A percentile compares a stretch with the other conserved stretches of the same genome.
Conservation (phyloP, 169 alveolate genomes). For the Plasmodium fragile region DNA sequence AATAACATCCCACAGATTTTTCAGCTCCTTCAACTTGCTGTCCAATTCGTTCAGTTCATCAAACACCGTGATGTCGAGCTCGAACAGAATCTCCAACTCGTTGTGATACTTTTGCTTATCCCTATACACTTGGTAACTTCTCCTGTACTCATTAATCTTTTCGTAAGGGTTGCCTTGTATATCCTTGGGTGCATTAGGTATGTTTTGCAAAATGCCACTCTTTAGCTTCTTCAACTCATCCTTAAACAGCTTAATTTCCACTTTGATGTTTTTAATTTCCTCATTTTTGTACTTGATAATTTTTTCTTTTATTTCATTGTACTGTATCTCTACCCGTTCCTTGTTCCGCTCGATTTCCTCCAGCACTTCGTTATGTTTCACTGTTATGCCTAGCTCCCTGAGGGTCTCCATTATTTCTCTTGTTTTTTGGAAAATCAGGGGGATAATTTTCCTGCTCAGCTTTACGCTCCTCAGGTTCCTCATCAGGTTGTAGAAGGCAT, state of each 20-base stretch:
- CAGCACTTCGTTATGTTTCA: conserved; percentile 77
- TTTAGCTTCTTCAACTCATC: conserved; percentile 79
- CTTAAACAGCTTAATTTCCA: conserved; percentile 40
- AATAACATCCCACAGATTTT: conserved; percentile 95
- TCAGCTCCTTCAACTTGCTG: conserved; percentile 89
- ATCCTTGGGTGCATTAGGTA: conserved; percentile 78
- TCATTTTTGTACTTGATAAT: conserved; percentile 78
- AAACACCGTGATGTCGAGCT: conserved; percentile 92
- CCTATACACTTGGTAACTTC: conserved; percentile 86
- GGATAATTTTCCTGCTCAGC: conserved; percentile 55
- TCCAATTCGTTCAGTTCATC: conserved; percentile 92
- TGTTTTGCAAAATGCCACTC: conserved; percentile 79
- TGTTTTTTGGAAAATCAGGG: conserved; percentile 53
- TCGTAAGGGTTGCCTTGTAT: conserved; percentile 83
- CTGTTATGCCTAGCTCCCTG: conserved; percentile 32
- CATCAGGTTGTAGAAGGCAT: conserved; percentile 66
- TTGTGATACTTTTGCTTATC: conserved; percentile 90
- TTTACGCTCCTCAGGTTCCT: conserved; percentile 59
- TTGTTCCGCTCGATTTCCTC: conserved; percentile 82
- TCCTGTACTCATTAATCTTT: conserved; percentile 86
- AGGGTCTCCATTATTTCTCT: conserved; percentile 64
- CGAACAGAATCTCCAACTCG: conserved; percentile 94
- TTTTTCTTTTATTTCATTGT: conserved; percentile 89
- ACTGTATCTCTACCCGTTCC: conserved; percentile 89
- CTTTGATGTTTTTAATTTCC: conserved; percentile 59